Conservation (phyloP, 192 early-diverging fungal species). For the Blastocladiella britannica region DNA sequence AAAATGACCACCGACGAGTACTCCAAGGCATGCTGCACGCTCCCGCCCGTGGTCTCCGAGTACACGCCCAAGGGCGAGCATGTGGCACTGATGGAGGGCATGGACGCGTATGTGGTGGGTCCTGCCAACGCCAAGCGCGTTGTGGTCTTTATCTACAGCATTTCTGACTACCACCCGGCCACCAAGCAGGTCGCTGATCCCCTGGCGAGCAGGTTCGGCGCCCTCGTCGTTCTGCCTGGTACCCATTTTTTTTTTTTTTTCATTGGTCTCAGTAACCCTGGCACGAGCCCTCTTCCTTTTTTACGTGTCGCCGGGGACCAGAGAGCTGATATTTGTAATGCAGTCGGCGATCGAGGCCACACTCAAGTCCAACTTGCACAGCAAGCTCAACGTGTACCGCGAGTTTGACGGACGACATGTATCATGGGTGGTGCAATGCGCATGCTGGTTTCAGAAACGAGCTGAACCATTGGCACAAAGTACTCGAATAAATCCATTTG, state of each 20-base stretch:
- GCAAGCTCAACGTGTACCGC: too few species aligned
- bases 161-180: constrained; percentile 7
- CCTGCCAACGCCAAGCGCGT: constrained; percentile 3
- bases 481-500: too few species aligned
- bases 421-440: too few species aligned
- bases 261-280: too few species aligned
- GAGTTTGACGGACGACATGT: too few species aligned
- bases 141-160: constrained; percentile 8
- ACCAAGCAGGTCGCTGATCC: constrained; percentile 7
- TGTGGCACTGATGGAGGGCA: constrained; percentile 1
- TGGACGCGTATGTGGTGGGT: constrained; percentile 7
- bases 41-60: constrained; percentile 1
- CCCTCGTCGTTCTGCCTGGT: constrained; percentile 8
- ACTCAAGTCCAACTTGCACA: too few species aligned
- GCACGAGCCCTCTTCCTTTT: not conserved
- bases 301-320: not conserved
- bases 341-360: too few species aligned
- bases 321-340: too few species aligned
- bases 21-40: constrained; percentile 3
- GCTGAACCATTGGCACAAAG: too few species aligned
- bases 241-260: too few species aligned
- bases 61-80: constrained; percentile 6
- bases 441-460: too few species aligned
- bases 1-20: too few species aligned
- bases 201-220: constrained; percentile 1